Base-by-base conservation (phyloP, 2,329 filamentous ascomycete genomes). In the Apiospora sp. region DNA sequence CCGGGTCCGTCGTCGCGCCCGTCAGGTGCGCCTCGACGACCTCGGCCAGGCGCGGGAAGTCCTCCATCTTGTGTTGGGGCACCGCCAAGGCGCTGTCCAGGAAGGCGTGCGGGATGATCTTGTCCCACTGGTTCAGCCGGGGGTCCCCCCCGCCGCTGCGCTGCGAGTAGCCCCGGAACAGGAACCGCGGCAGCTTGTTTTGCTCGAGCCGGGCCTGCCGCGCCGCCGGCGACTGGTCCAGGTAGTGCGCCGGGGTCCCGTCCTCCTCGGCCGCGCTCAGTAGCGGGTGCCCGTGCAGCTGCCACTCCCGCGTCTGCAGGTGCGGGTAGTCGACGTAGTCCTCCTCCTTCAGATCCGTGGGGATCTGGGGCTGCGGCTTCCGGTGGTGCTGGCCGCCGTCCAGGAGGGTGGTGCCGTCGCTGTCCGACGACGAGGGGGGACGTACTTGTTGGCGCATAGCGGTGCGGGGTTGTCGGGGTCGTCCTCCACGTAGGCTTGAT, bases 21-120 rank as follows among this genome's bases (percentile, higher is more conserved):
- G 54, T 61, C 30, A 61, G 54, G 54, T 61, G 54, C 16, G 54
- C 30, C 16, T 37, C 16, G 54, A 61, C n/a, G 54, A 61, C 54
- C 30, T 61, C 54, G 54, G 37, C 54, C 19, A 30, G 54, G 6
- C 54, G 54, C 30, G 54, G 54, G 30, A n/a, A 61, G 7, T 37
- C 30, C 2, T 6, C 6, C 54, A 61, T 1, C 27, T 14, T 4
- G 27, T 2, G 22, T 3, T 8, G 16, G 13, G 54, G 54, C 16
- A 61, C 30, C 16, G 54, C 3, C 14, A 16, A 10, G 14, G 27
- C 3, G 13, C 14, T 3, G 27, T 34, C 27, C 5, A 61, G 27
- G 54, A 61, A 61, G 54, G 6, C 14, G 54, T 61, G 54, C 30
- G 54, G 54, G 54, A 61, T 61, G 54, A 61, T 34, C 54, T 61